These are phyloP conservation scores for Talaromyces wortmannii DNA, from an alignment of 495 filamentous ascomycete species.

Conservation along the genomic window DNA sequence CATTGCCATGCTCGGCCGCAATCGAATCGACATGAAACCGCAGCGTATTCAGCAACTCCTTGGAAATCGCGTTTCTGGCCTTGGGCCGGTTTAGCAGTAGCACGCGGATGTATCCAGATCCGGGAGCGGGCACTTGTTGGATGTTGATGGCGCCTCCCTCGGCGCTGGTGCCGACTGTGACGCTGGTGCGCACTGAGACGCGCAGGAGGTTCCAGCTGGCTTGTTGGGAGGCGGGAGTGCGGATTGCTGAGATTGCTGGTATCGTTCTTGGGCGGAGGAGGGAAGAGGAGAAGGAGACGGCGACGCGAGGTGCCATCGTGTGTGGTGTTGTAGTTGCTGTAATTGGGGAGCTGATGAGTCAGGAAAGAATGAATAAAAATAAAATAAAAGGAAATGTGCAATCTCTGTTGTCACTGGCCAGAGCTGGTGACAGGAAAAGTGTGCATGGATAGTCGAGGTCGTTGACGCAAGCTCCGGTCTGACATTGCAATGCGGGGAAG, in stretches of 20 bases:
- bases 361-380: too few species aligned
- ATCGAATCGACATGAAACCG: constrained; percentile 62
- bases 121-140: constrained; percentile 68
- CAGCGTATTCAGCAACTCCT: constrained; percentile 63
- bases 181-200: neutral
- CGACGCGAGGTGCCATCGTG: constrained; percentile 26
- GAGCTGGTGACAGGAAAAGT: neutral
- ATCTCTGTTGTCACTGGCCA: neutral
- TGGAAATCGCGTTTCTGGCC: constrained; percentile 86
- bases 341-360: neutral
- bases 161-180: constrained; percentile 16
- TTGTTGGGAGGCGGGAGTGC: too few species aligned
- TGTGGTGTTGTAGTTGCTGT: neutral
- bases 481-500: neutral
- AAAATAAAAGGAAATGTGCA: too few species aligned
- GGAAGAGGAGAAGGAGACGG: constrained; percentile 12
- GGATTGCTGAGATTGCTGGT: neutral
- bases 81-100: constrained; percentile 78
- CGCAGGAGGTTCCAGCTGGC: neutral
- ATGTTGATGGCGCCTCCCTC: constrained; percentile 55
- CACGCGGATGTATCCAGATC: constrained; percentile 77
- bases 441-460: neutral
- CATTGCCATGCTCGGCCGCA: constrained; percentile 55
- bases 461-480: neutral
- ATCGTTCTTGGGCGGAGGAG: constrained; percentile 12